Base-by-base conservation (phyloP, 805 yeast species). In the Candida dendrica region DNA sequence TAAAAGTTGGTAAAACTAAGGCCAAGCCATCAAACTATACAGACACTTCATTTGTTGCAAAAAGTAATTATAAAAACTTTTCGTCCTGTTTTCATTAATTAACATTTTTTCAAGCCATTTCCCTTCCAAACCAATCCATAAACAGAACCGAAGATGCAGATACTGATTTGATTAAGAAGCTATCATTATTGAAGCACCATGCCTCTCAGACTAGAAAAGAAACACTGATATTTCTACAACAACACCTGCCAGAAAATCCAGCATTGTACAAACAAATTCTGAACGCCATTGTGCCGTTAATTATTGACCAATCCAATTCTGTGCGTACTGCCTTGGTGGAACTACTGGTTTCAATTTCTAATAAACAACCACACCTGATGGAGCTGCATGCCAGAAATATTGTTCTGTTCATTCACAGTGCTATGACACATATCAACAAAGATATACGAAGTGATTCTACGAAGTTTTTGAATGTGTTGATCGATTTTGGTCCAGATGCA, bases 381-480 rank as follows among this genome's bases (percentile, higher is more conserved):
- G 76, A 74, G 42, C 59, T 84, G 20, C 87, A 84, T 65, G 66
- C 79, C 53, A 64, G 78, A 46, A 63, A 73, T 17, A 56, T 84
- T 42, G 72, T 84, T n/a, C 69, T 91, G 26, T 90, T 84, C 58
- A 70, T 91, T 15, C 84, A 84, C 51, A 82, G 91, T 40, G 95
- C 96, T 3, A 91, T 93, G 96, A 84, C 97, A 15, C 97, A 93
- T 59, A 84, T 93, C 34, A 74, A 74, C 26, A 80, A 88, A 1
- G 79, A 77, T 4, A 79, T 93, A 22, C 74, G 96, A 42, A 75
- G 77, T 36, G 89, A 85, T 45, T 78, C 95, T 2, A 76, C 91
- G 0, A 75, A 72, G 44, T 85, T 84, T 51, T 63, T 90, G 20
- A 68, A 71, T 33, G 68, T 80, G 3, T 57, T 89, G 41, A 58